A percentile compares a stretch with the other conserved stretches of the same genome.
These are phyloP conservation scores for Phoma sp. DNA, from an alignment of 2,329 filamentous ascomycete species.

Conservation along the genomic window DNA sequence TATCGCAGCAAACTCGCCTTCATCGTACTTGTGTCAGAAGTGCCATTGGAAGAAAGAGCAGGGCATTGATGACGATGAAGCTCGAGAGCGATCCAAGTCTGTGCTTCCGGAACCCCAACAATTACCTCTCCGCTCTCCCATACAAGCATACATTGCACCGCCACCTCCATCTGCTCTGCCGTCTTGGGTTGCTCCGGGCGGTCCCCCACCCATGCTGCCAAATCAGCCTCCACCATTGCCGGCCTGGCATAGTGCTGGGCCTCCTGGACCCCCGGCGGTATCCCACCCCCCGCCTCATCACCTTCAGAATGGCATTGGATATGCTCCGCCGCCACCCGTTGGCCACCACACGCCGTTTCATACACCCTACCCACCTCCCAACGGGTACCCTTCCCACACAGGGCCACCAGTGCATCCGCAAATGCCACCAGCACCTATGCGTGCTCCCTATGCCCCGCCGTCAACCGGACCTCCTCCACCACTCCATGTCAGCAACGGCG, in stretches of 20 bases:
- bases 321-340: slow-evolving; percentile 35
- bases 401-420: slow-evolving; percentile 38
- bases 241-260: slow-evolving; percentile 39
- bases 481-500: slow-evolving; percentile 42
- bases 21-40: slow-evolving; percentile 54
- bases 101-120: slow-evolving; percentile 43
- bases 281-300: slow-evolving; percentile 34
- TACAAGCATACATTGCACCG: slow-evolving; percentile 32
- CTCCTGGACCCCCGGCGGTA: slow-evolving; percentile 31
- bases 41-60: slow-evolving; percentile 56
- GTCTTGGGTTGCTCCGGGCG: slow-evolving; percentile 32
- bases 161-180: slow-evolving; percentile 29
- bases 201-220: slow-evolving; percentile 22
- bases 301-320: slow-evolving; percentile 41
- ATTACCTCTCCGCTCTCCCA: slow-evolving; percentile 42
- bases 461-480: slow-evolving; percentile 38
- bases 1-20: slow-evolving; percentile 16
- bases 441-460: slow-evolving; percentile 37
- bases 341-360: slow-evolving; percentile 42
- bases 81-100: slow-evolving; percentile 37
- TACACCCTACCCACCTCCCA: slow-evolving; percentile 42
- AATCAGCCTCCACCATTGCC: slow-evolving; percentile 40
- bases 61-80: slow-evolving; percentile 38
- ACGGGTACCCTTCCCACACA: slow-evolving; percentile 44
- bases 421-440: slow-evolving; percentile 36